These are phyloP conservation scores for Chara braunii DNA, from an alignment of 139 green algal species.

Conservation along the genomic window DNA sequence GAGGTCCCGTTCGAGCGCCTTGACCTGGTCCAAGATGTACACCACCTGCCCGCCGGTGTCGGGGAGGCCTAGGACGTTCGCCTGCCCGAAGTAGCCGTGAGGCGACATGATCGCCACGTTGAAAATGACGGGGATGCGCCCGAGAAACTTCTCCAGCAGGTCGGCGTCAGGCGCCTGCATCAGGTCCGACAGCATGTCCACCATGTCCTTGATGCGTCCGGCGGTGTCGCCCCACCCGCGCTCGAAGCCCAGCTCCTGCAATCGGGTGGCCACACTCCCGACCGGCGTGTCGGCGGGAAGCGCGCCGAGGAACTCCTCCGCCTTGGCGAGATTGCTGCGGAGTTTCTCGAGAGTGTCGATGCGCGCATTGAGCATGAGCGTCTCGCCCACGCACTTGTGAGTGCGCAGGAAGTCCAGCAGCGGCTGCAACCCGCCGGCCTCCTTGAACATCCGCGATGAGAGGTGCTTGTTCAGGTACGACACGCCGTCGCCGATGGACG, in stretches of 20 bases:
- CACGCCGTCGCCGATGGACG: slow-evolving; percentile 67
- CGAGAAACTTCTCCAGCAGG: slow-evolving; percentile 58
- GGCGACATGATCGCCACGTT: slow-evolving; percentile 67
- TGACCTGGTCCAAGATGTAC: slow-evolving; percentile 72
- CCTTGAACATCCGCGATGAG: slow-evolving; percentile 49
- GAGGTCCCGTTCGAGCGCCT: slow-evolving; percentile 31
- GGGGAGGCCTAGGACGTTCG: slow-evolving; percentile 60
- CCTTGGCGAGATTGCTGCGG: not conserved
- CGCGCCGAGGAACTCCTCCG: slow-evolving; percentile 14
- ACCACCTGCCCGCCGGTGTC: slow-evolving; percentile 68
- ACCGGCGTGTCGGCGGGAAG: slow-evolving; percentile 1
- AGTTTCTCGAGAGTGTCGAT: slow-evolving; percentile 28
- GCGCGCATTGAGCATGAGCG: slow-evolving; percentile 46
- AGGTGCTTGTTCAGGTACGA: slow-evolving; percentile 67
- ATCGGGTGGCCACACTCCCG: slow-evolving; percentile 61
- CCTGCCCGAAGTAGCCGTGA: slow-evolving; percentile 77
- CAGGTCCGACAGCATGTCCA: slow-evolving; percentile 64
- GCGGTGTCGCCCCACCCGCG: slow-evolving; percentile 62
- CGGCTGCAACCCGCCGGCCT: slow-evolving; percentile 25
- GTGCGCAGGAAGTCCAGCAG: slow-evolving; percentile 55
- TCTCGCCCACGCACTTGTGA: slow-evolving; percentile 46
- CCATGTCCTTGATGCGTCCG: slow-evolving; percentile 45
- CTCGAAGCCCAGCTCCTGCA: slow-evolving; percentile 54
- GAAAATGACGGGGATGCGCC: slow-evolving; percentile 59
- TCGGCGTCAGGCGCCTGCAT: slow-evolving; percentile 58